These are phyloP conservation scores for Orbilia brochopaga DNA, from an alignment of 2,329 filamentous ascomycete species.

Conservation along the genomic window DNA sequence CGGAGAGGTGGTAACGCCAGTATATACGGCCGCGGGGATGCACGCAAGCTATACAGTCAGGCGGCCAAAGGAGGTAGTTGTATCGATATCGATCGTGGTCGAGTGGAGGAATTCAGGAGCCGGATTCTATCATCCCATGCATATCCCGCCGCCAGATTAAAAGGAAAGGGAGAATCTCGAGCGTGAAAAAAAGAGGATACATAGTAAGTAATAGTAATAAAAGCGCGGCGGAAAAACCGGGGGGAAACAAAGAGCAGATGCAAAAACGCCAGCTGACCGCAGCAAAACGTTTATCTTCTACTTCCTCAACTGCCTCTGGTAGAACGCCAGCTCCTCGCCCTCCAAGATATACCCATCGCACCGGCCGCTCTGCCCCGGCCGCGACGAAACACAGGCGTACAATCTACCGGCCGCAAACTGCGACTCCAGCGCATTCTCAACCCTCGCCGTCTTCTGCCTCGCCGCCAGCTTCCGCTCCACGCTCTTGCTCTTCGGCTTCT, in stretches of 20 bases:
- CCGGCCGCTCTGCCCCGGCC: slow-evolving; percentile 96
- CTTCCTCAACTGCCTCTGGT: slow-evolving; percentile 99
- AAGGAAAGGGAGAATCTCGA: slow-evolving; percentile 32
- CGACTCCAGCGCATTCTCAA: slow-evolving; percentile 89
- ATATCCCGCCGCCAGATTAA: slow-evolving; percentile 37
- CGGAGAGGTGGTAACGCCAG: slow-evolving; percentile 12
- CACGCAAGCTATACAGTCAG: slow-evolving; percentile 19
- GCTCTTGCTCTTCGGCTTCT: slow-evolving; percentile 83
- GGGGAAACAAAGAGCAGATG: slow-evolving; percentile 39
- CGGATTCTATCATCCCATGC: slow-evolving; percentile 28
- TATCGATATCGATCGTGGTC: slow-evolving; percentile 23
- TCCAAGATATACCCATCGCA: slow-evolving; percentile 97
- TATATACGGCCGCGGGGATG: neutral
- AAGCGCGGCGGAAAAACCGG: slow-evolving; percentile 10
- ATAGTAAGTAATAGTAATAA: slow-evolving; percentile 10
- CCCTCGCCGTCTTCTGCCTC: slow-evolving; percentile 85
- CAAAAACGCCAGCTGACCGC: slow-evolving; percentile 33
- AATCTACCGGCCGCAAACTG: slow-evolving; percentile 99
- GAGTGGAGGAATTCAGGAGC: slow-evolving; percentile 11
- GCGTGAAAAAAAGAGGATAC: slow-evolving; percentile 29
- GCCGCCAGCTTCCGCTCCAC: slow-evolving; percentile 96
- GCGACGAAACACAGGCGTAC: slow-evolving; percentile 88
- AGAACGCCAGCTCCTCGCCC: slow-evolving; percentile 99
- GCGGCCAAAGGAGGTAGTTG: slow-evolving; percentile 7
- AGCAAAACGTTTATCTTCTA: slow-evolving; percentile 64